Evolutionary conservation across 139 green algal genomes (phyloP).

Genomic region (Diplosphaera chodatii): DNA sequence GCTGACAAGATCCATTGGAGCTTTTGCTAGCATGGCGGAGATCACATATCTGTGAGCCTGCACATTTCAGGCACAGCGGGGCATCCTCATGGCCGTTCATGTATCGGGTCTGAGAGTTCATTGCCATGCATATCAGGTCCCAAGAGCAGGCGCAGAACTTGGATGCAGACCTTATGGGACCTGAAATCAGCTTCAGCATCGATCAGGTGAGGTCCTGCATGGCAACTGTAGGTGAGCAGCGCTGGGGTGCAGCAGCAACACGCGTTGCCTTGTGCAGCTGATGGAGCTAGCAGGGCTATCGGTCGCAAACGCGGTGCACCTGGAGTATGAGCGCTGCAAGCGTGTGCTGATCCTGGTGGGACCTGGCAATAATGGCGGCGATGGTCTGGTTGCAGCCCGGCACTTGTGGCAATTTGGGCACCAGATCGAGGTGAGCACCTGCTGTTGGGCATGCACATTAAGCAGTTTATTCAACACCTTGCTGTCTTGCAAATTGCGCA

Average conservation of each 20-base stretch:
- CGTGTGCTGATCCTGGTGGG: slow-evolving; percentile 80
- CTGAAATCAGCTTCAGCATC: slow-evolving; percentile 75
- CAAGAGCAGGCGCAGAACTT: slow-evolving; percentile 61
- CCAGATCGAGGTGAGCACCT: slow-evolving; percentile 41
- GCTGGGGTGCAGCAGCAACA: too few relatives aligned
- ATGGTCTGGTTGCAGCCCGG: slow-evolving; percentile 89
- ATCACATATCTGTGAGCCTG: slow-evolving; percentile 10
- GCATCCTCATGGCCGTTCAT: too few relatives aligned
- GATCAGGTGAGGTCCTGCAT: slow-evolving; percentile 71
- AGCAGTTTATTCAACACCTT: too few relatives aligned
- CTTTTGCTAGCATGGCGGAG: slow-evolving; percentile 2
- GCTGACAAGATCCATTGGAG: neutral
- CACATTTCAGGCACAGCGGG: too few relatives aligned
- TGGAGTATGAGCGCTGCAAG: slow-evolving; percentile 50
- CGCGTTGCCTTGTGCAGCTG: slow-evolving; percentile 61
- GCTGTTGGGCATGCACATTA: too few relatives aligned
- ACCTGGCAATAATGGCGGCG: slow-evolving; percentile 96
- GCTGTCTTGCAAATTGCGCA: too few relatives aligned
- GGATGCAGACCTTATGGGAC: slow-evolving; percentile 89
- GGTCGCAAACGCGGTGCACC: slow-evolving; percentile 49
- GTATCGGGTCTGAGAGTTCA: too few relatives aligned
- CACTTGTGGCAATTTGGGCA: slow-evolving; percentile 93
- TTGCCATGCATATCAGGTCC: slow-evolving; percentile 16
- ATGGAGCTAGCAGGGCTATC: slow-evolving; percentile 85
- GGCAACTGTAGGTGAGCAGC: neutral